A percentile compares a stretch with the other conserved stretches of the same genome.
These are phyloP conservation scores for Elsinoe fawcettii DNA, from an alignment of 2,329 filamentous ascomycete species.

Conservation along the genomic window DNA sequence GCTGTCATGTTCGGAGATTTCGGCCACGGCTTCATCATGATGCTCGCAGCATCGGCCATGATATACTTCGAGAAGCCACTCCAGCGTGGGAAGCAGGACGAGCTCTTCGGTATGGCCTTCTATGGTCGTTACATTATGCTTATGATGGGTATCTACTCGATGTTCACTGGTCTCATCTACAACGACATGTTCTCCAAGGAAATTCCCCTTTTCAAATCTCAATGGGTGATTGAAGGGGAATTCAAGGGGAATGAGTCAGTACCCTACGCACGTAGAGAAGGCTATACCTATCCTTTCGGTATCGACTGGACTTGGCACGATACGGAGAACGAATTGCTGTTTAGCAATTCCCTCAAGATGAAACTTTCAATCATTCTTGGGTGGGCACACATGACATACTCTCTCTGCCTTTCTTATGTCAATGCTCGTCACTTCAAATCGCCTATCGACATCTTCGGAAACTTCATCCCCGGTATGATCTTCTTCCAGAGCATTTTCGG, in stretches of 20 bases:
- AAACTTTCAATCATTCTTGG: constrained; percentile 97
- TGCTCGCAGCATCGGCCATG: constrained; percentile 75
- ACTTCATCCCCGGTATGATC: constrained; percentile 96
- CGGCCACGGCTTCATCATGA: constrained; percentile 87
- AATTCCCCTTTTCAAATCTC: constrained; percentile 78
- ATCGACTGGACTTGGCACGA: constrained; percentile 96
- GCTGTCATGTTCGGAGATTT: constrained; percentile 99
- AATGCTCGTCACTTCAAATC: constrained; percentile 94
- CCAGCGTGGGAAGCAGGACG: constrained; percentile 78
- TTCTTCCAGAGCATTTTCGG: constrained; percentile 99
- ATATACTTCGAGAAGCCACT: constrained; percentile 93
- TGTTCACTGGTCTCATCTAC: constrained; percentile 96
- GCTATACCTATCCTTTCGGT: constrained; percentile 89
- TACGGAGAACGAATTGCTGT: constrained; percentile 87
- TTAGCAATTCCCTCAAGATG: constrained; percentile 99
- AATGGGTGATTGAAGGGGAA: constrained; percentile 71
- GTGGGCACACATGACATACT: constrained; percentile 99
- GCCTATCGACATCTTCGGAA: constrained; percentile 92
- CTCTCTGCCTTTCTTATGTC: constrained; percentile 82
- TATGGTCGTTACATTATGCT: constrained; percentile 98
- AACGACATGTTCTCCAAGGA: constrained; percentile 96
- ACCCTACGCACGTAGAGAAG: constrained; percentile 54
- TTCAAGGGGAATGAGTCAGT: constrained; percentile 61
- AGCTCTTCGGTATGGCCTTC: constrained; percentile 96
- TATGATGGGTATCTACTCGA: constrained; percentile 94